Evolutionary conservation across 306 rosid species (phyloP).

Genomic region (Psophocarpus tetragonolobus): DNA sequence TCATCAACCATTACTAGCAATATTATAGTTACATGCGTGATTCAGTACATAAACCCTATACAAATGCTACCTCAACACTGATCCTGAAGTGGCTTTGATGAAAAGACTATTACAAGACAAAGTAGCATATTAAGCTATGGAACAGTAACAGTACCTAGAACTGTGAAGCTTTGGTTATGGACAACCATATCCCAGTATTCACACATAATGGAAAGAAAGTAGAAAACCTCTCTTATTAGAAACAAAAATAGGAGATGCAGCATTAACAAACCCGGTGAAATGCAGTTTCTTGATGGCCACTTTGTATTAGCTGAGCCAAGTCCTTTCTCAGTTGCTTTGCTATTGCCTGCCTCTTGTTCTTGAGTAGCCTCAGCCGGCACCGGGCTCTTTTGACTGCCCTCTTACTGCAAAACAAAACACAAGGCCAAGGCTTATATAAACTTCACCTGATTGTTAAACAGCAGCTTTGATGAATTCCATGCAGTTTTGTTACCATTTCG

Average conservation of each 20-base stretch:
- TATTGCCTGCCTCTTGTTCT: conserved; percentile 57
- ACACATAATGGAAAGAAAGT: not conserved
- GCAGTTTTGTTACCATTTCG: conserved; percentile 62
- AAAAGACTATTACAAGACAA: not conserved
- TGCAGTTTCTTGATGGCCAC: conserved; percentile 54
- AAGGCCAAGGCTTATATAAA: not conserved
- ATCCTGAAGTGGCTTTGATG: not conserved
- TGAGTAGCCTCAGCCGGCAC: conserved; percentile 59
- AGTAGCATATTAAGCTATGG: not conserved
- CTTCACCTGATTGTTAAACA: not conserved
- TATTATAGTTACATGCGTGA: not conserved
- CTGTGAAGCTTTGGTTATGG: not conserved
- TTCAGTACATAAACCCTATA: not conserved
- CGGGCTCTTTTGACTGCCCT: conserved; percentile 51
- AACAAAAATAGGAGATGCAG: not conserved
- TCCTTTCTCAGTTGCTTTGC: conserved; percentile 56
- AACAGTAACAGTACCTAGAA: not conserved
- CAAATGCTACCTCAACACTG: not conserved
- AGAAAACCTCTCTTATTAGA: not conserved
- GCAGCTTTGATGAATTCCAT: not conserved
- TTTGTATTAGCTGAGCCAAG: conserved; percentile 48
- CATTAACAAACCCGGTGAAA: conserved; percentile 51
- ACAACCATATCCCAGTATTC: not conserved
- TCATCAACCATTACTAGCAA: not conserved
- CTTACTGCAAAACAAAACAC: conserved; percentile 50